Percentiles rank a stretch among this genome's conserved stretches.
phyloP scores from a whole-genome alignment of 305 asterid genomes.

The Striga hermonthica region DNA sequence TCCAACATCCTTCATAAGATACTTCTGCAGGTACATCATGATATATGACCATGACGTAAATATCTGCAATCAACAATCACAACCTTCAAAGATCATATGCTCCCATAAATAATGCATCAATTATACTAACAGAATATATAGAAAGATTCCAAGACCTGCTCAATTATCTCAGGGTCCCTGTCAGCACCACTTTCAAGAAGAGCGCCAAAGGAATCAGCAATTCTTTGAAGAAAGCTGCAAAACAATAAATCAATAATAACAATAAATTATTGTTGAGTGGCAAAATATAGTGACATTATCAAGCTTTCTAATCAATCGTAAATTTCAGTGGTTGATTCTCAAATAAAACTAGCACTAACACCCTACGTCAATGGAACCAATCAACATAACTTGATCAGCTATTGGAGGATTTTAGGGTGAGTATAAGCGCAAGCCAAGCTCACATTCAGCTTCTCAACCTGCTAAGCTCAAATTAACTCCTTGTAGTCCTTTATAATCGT shows the following conservation, averaged over 20 bases:
- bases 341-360: too few relatives aligned
- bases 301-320: neutral
- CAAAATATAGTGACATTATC: conserved; percentile 8
- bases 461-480: too few relatives aligned
- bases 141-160: conserved; percentile 55
- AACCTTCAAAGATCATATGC: conserved; percentile 19
- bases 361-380: too few relatives aligned
- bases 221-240: conserved; percentile 65
- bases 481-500: too few relatives aligned
- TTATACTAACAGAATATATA: conserved; percentile 19
- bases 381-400: too few relatives aligned
- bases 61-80: conserved; percentile 51
- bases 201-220: conserved; percentile 50
- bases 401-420: too few relatives aligned
- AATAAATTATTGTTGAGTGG: neutral
- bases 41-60: conserved; percentile 80
- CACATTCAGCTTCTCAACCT: too few relatives aligned
- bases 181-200: conserved; percentile 89
- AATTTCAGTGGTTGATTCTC: neutral
- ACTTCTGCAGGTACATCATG: conserved; percentile 80
- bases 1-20: conserved; percentile 57
- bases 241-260: conserved; percentile 16
- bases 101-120: conserved; percentile 24
- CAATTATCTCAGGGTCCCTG: conserved; percentile 83
- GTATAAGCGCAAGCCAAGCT: too few relatives aligned